A percentile compares a stretch with the other conserved stretches of the same genome.
Conservation (phyloP, 1,139 yeast species). For the Taphrina confusa region DNA sequence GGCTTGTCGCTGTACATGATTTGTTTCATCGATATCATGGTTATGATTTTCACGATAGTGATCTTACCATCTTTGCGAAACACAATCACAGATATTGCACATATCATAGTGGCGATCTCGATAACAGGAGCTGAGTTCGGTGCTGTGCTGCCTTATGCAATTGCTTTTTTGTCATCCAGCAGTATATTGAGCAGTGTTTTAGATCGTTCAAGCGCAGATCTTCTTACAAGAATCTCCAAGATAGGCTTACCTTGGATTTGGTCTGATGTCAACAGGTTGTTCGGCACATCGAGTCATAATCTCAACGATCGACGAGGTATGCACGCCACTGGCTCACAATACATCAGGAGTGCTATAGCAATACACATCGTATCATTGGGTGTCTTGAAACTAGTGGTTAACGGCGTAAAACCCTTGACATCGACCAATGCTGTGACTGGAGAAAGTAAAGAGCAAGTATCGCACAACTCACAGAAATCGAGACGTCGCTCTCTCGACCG, state of each 20-base stretch:
- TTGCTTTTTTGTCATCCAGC: background rate
- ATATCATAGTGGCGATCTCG: conserved; percentile 20
- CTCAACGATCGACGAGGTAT: background rate
- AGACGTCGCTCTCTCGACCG: background rate
- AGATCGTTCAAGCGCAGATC: background rate
- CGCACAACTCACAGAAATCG: background rate
- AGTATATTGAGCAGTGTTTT: background rate
- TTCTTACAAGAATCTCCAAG: too few relatives aligned
- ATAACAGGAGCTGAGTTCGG: conserved; percentile 19
- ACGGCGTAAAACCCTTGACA: too few relatives aligned
- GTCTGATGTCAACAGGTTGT: background rate
- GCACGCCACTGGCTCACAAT: background rate
- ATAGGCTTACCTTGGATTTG: background rate
- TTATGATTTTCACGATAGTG: conserved; percentile 9
- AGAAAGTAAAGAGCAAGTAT: background rate
- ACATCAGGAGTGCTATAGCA: conserved; percentile 25
- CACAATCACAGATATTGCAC: conserved; percentile 22
- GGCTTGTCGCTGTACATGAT: conserved; percentile 13
- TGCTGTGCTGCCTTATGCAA: conserved; percentile 6
- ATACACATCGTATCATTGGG: conserved; percentile 20
- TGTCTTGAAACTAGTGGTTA: conserved; percentile 1
- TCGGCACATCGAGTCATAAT: background rate
- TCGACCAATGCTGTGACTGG: background rate
- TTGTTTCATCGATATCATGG: conserved; percentile 17
- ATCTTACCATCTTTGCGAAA: conserved; percentile 22